A percentile compares a stretch with the other conserved stretches of the same genome.
phyloP scores from a whole-genome alignment of 148 eudicot species.

The Fagopyrum esculentum region DNA sequence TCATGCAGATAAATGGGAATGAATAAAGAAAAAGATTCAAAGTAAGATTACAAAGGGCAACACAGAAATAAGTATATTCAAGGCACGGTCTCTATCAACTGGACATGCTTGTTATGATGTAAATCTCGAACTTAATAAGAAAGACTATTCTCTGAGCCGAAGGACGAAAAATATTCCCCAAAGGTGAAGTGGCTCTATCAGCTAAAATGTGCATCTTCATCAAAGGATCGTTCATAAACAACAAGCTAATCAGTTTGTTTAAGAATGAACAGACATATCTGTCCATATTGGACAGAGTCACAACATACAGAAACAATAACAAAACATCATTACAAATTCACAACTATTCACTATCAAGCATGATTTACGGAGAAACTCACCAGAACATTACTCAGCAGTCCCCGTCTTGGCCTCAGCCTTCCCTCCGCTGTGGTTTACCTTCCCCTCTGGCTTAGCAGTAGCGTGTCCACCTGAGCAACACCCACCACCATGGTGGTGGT shows the following conservation, averaged over 20 bases:
- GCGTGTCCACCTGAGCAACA: conserved; percentile 32
- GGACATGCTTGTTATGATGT: neutral
- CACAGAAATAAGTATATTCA: neutral
- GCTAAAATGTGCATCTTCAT: neutral
- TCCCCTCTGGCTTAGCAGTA: conserved; percentile 10
- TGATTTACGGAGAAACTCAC: neutral
- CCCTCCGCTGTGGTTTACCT: neutral
- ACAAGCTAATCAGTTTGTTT: neutral
- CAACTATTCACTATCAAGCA: neutral
- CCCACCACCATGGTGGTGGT: conserved; percentile 45
- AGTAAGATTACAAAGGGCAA: neutral
- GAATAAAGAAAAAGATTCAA: neutral
- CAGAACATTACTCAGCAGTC: conserved; percentile 4
- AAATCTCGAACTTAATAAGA: neutral
- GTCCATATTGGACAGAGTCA: neutral
- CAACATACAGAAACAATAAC: neutral
- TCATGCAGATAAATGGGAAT: neutral
- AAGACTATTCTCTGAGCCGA: neutral
- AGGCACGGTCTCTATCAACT: neutral
- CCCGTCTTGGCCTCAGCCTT: neutral
- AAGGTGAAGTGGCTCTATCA: neutral
- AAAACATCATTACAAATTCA: neutral
- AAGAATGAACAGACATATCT: neutral
- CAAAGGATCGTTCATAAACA: neutral
- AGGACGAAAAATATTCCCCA: neutral